Percentiles rank a stretch among this genome's conserved stretches.
Evolutionary conservation across 164 flowering plant genomes (phyloP).

Genomic region (Liriodendron chinense): DNA sequence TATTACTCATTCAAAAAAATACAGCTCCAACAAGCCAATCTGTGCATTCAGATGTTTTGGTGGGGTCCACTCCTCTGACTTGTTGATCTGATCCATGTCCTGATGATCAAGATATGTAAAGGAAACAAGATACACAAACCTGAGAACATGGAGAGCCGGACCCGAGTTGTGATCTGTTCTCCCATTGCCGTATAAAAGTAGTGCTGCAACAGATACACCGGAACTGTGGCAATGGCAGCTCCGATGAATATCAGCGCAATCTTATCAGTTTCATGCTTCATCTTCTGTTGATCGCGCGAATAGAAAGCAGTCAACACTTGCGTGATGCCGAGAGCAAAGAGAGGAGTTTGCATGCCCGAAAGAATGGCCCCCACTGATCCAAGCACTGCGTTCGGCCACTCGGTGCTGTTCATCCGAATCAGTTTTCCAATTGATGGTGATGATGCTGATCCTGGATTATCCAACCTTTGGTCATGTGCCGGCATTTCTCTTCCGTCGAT

Average conservation of each 20-base stretch:
- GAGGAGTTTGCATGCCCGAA: conserved; percentile 65
- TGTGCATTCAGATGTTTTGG: too few relatives aligned
- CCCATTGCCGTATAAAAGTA: conserved; percentile 71
- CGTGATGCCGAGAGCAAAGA: conserved; percentile 66
- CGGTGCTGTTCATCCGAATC: conserved; percentile 53
- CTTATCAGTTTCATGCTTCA: conserved; percentile 43
- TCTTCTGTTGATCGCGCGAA: conserved; percentile 31
- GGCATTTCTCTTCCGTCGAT: conserved; percentile 16
- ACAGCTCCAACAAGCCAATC: too few relatives aligned
- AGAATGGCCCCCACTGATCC: conserved; percentile 71
- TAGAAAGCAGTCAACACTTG: conserved; percentile 54
- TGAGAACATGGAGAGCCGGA: conserved; percentile 73
- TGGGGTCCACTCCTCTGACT: too few relatives aligned
- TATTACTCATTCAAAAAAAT: too few relatives aligned
- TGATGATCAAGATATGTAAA: conserved; percentile 2
- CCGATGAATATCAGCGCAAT: conserved; percentile 58
- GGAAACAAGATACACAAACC: conserved; percentile 30
- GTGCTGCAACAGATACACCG: conserved; percentile 62
- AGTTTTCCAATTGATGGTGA: conserved; percentile 51
- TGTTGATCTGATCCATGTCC: too few relatives aligned
- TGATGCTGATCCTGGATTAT: conserved; percentile 13
- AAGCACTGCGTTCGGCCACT: conserved; percentile 67
- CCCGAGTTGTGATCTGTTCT: conserved; percentile 62
- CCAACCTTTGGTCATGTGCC: conserved; percentile 1
- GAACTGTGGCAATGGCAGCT: conserved; percentile 43